A percentile compares a stretch with the other conserved stretches of the same genome.
Conservation (phyloP, 192 early-diverging fungal genomes). For the Backusella morwellensis region DNA sequence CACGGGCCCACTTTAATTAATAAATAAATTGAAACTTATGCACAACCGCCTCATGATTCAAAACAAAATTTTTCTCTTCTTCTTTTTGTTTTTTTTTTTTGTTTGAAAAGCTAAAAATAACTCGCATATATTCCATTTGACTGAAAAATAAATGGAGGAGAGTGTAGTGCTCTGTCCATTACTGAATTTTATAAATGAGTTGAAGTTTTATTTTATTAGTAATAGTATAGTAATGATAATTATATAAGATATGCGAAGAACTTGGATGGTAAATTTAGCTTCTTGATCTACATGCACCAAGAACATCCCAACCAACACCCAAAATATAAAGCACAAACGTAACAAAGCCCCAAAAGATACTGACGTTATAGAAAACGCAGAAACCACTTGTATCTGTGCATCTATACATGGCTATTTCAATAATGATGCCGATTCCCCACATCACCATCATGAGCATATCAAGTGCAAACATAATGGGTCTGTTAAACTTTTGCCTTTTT, state of each 20-base stretch:
- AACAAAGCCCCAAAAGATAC: conserved; percentile 39
- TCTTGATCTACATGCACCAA: conserved; percentile 18
- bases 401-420: conserved; percentile 21
- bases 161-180: too few species aligned
- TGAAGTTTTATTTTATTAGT: neutral
- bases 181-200: neutral
- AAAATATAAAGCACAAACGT: conserved; percentile 26
- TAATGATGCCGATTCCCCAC: conserved; percentile 33
- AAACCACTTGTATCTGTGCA: conserved; percentile 26
- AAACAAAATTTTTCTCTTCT: neutral
- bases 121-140: neutral
- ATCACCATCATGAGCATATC: conserved; percentile 32
- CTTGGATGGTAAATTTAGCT: neutral
- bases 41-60: neutral
- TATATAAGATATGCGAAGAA: neutral
- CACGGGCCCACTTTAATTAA: neutral
- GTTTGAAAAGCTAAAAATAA: neutral
- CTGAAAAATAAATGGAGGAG: neutral
- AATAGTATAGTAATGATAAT: neutral
- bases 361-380: conserved; percentile 41
- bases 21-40: neutral
- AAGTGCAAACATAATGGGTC: conserved; percentile 22
- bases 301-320: conserved; percentile 24
- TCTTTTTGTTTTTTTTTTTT: neutral
- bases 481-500: conserved; percentile 12